Percentiles rank a stretch among this genome's conserved stretches.
Evolutionary conservation across 2,329 filamentous ascomycete genomes (phyloP).

Genomic region (Aureobasidium pullulans): DNA sequence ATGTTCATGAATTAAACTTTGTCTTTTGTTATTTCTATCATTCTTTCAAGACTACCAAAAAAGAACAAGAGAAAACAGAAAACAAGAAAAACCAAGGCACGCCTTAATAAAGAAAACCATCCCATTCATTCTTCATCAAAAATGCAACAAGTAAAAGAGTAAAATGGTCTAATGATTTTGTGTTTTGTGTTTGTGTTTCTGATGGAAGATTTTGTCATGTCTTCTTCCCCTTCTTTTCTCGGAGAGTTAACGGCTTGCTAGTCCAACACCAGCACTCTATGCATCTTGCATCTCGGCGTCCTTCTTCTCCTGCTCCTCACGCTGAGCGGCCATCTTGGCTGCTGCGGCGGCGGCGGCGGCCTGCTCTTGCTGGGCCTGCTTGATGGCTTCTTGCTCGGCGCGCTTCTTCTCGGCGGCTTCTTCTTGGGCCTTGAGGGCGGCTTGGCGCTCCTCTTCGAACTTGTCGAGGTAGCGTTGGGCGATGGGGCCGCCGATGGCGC

Average conservation of each 20-base stretch:
- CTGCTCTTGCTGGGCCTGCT: conserved; percentile 63
- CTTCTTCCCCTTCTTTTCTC: too few relatives aligned
- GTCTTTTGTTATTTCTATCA: too few relatives aligned
- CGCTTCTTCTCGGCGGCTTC: conserved; percentile 55
- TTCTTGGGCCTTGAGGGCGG: conserved; percentile 59
- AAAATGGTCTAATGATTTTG: background rate
- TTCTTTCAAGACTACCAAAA: too few relatives aligned
- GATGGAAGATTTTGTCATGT: too few relatives aligned
- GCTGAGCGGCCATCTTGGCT: conserved; percentile 37
- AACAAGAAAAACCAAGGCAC: too few relatives aligned
- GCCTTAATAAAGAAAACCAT: background rate
- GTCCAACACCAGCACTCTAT: background rate
- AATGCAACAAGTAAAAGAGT: background rate
- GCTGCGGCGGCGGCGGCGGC: conserved; percentile 44
- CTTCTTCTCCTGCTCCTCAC: conserved; percentile 51
- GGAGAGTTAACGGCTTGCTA: too few relatives aligned
- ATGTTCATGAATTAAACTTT: too few relatives aligned
- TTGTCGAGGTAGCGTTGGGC: conserved; percentile 94
- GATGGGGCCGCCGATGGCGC: conserved; percentile 81
- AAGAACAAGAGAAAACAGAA: too few relatives aligned
- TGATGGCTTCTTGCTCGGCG: conserved; percentile 64
- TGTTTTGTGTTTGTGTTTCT: background rate
- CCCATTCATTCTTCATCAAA: background rate
- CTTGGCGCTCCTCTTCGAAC: conserved; percentile 76
- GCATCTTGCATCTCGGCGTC: conserved; percentile 38